A percentile compares a stretch with the other conserved stretches of the same genome.
These are phyloP conservation scores for Hericium coralloides DNA, from an alignment of 768 basidiomycete species.

Conservation along the genomic window DNA sequence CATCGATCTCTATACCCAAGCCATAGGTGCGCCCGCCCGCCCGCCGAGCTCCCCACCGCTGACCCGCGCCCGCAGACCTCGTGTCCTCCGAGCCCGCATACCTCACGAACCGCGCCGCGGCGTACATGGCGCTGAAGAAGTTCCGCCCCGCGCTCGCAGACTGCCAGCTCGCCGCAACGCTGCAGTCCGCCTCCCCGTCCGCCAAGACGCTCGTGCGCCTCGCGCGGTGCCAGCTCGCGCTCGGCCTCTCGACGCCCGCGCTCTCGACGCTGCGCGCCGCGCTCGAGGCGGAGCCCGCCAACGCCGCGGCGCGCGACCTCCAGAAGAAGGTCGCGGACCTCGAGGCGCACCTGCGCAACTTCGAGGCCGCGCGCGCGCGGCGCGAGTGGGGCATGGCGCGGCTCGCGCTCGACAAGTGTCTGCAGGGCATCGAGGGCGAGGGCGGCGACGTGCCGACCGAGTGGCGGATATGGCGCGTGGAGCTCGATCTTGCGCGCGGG, in stretches of 20 bases:
- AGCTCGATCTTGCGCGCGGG: slow-evolving; percentile 1
- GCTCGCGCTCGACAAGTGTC: slow-evolving; percentile 71
- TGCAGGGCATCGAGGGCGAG: slow-evolving; percentile 65
- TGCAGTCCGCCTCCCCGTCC: slow-evolving; percentile 54
- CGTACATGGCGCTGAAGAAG: slow-evolving; percentile 73
- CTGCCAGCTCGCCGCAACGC: slow-evolving; percentile 62
- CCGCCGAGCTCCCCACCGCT: not conserved
- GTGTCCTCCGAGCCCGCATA: slow-evolving; percentile 55
- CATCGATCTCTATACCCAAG: slow-evolving; percentile 66
- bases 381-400: slow-evolving; percentile 74
- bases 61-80: slow-evolving; percentile 14
- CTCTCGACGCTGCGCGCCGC: slow-evolving; percentile 56
- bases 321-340: slow-evolving; percentile 52
- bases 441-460: slow-evolving; percentile 67
- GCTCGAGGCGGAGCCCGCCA: slow-evolving; percentile 52
- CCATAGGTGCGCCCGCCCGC: slow-evolving; percentile 43
- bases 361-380: slow-evolving; percentile 42
- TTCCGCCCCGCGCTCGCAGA: slow-evolving; percentile 70
- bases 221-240: slow-evolving; percentile 75
- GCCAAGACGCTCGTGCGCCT: slow-evolving; percentile 76
- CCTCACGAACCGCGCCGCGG: slow-evolving; percentile 80
- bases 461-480: slow-evolving; percentile 28
- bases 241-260: slow-evolving; percentile 62
- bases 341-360: slow-evolving; percentile 56
- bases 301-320: slow-evolving; percentile 50